phyloP scores from a whole-genome alignment of 2,329 filamentous ascomycete species.

The Penicillium hesseltinei region DNA sequence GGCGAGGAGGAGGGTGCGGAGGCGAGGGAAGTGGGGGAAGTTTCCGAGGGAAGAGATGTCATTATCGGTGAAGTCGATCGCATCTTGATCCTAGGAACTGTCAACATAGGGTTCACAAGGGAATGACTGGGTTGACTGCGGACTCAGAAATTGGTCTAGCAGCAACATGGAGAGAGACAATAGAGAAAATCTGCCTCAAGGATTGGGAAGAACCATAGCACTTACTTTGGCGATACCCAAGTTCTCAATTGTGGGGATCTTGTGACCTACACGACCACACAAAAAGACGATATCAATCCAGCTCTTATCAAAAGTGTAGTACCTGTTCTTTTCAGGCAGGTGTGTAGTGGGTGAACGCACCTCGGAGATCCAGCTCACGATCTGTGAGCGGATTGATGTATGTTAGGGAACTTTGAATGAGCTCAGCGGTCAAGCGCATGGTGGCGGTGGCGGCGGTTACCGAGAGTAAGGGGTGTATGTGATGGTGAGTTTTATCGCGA shows the following conservation, averaged over 20 bases:
- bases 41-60: slow-evolving; percentile 87
- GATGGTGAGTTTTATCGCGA: slow-evolving; percentile 13
- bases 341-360: slow-evolving; percentile 60
- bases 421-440: slow-evolving; percentile 94
- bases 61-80: slow-evolving; percentile 98
- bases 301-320: slow-evolving; percentile 74
- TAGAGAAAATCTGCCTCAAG: neutral
- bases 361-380: slow-evolving; percentile 98
- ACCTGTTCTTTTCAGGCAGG: slow-evolving; percentile 70
- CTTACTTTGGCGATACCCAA: slow-evolving; percentile 87
- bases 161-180: slow-evolving; percentile 3
- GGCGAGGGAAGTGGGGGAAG: slow-evolving; percentile 85
- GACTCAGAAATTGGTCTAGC: neutral
- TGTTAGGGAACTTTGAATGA: slow-evolving; percentile 90
- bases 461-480: neutral
- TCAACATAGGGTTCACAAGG: slow-evolving; percentile 3
- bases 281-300: slow-evolving; percentile 76
- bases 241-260: slow-evolving; percentile 97
- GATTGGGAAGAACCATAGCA: slow-evolving; percentile 26
- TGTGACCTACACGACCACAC: slow-evolving; percentile 72
- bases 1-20: slow-evolving; percentile 83
- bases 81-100: slow-evolving; percentile 77
- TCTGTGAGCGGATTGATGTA: slow-evolving; percentile 99
- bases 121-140: neutral
- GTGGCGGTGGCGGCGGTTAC: slow-evolving; percentile 44